Evolutionary conservation across 2,329 filamentous ascomycete genomes (phyloP).

Genomic region (Fusarium chuoi): DNA sequence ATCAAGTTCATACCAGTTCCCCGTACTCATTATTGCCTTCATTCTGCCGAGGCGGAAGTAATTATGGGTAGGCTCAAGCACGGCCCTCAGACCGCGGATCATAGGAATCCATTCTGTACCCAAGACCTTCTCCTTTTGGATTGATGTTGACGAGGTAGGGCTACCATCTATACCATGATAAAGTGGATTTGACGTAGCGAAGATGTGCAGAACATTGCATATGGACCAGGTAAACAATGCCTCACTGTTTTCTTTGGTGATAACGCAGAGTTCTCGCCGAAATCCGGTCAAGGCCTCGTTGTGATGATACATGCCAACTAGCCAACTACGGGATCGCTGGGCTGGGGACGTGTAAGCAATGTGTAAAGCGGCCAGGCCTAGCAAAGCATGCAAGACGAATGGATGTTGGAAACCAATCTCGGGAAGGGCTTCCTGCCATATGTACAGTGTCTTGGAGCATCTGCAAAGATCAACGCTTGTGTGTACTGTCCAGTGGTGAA

Average conservation of each 20-base stretch:
- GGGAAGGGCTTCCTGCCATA: not conserved
- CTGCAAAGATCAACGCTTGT: not conserved
- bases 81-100: not conserved
- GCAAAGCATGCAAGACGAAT: not conserved
- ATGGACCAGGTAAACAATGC: not conserved
- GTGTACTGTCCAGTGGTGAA: not conserved
- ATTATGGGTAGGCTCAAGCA: not conserved
- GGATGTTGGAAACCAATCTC: not conserved
- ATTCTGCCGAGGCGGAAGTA: rapidly evolving
- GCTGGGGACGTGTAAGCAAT: not conserved
- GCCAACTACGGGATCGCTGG: rapidly evolving
- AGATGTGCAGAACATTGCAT: not conserved
- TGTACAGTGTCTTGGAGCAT: not conserved
- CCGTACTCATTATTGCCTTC: not conserved
- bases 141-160: rapidly evolving
- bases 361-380: rapidly evolving
- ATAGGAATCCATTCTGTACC: not conserved
- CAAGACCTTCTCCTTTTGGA: not conserved
- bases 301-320: not conserved
- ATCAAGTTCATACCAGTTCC: not conserved
- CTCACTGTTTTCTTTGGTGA: not conserved
- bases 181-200: not conserved
- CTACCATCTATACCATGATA: not conserved
- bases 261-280: rapidly evolving
- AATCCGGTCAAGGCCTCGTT: not conserved